Base-by-base conservation (phyloP, 371 early-diverging fungal species). In the Gilbertella persicaria region DNA sequence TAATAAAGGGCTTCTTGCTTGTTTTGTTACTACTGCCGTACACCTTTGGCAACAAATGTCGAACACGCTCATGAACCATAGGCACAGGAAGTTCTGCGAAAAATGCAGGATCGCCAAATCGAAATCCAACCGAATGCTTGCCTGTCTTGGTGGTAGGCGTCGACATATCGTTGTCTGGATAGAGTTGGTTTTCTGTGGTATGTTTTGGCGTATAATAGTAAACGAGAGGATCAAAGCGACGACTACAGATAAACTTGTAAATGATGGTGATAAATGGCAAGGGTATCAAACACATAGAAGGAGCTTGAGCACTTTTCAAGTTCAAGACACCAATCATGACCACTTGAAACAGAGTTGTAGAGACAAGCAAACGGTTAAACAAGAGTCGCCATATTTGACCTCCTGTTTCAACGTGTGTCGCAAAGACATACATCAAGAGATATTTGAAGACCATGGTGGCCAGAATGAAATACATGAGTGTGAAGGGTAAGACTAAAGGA, bases 361-460 rank as follows among this genome's bases (percentile, higher is more conserved):
- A 82, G 12, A 80, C 68, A 0, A 87, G 36, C 21, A 91, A 56
- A n/a, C 91, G 83, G 60, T 89, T 86, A 67, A 90, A 83, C 44
- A 90, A 72, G 19, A 84, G 79, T 23, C 86, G 84, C 84, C 87
- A 91, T 70, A 92, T 90, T 17, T 78, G 78, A 14, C 92, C 92
- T 8, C 83, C 88, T 3, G 88, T 88, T 49, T 92, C 90, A 20
- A 81, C 62, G 42, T 66, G 66, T 16, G 88, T 89, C 6, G 81
- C 68, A 66, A 73, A 79, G 23, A 89, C 87, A 62, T 53, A 62
- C 82, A 85, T 78, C 14, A 85, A 47, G 14, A 84, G 80, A 64
- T 90, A 90, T 60, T 77, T 79, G 72, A 84, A 89, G 4, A 84
- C 87, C 55, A 84, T 65, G 30, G 75, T 75, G 9, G 81, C 83